Evolutionary conservation across 805 yeast species (phyloP).

Genomic region (Teunomyces kruisii): DNA sequence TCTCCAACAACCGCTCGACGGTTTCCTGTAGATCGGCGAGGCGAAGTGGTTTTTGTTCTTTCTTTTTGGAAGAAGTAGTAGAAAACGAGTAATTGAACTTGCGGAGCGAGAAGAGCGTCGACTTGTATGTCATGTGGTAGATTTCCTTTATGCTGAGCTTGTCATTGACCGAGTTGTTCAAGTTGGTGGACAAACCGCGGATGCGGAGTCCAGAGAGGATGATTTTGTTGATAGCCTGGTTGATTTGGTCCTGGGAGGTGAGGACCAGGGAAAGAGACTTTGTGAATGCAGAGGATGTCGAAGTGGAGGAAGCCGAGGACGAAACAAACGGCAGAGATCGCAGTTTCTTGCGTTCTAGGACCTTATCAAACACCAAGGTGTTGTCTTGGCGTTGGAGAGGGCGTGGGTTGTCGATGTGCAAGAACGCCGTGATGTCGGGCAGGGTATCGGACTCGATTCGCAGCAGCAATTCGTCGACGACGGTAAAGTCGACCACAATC

Average conservation of each 20-base stretch:
- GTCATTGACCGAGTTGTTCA: constrained; percentile 25
- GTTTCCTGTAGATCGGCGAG: constrained; percentile 37
- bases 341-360: constrained; percentile 26
- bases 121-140: constrained; percentile 40
- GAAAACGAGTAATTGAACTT: constrained; percentile 34
- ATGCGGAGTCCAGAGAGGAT: constrained; percentile 43
- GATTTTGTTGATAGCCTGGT: constrained; percentile 32
- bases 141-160: constrained; percentile 38
- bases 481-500: constrained; percentile 19
- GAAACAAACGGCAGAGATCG: background rate
- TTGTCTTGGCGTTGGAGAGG: constrained; percentile 1
- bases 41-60: constrained; percentile 13
- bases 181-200: constrained; percentile 33
- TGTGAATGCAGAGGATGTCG: background rate
- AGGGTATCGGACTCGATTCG: background rate
- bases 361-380: constrained; percentile 34
- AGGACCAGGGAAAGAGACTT: constrained; percentile 7
- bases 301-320: constrained; percentile 16
- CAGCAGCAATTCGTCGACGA: constrained; percentile 1
- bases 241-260: constrained; percentile 26
- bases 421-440: background rate
- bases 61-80: constrained; percentile 5
- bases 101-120: constrained; percentile 39
- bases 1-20: constrained; percentile 38
- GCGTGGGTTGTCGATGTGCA: background rate